Conservation (phyloP, 2,329 filamentous ascomycete species). For the Mycosphaerella arachidis region DNA sequence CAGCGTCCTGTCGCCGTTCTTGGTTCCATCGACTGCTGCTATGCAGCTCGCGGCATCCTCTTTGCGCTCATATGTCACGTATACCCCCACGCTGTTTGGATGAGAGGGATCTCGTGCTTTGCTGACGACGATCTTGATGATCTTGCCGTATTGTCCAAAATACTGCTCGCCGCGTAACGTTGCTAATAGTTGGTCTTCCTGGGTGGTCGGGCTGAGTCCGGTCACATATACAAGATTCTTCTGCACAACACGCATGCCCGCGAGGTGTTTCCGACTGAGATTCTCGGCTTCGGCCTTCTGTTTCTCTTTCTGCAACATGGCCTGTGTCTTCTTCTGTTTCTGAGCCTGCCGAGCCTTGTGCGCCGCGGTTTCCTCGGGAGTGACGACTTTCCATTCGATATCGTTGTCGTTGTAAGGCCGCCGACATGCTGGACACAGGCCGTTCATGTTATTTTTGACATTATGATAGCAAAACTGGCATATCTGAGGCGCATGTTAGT, state of each 20-base stretch:
- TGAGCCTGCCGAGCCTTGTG: slow-evolving; percentile 70
- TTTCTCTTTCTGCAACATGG: slow-evolving; percentile 84
- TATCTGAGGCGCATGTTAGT: slow-evolving; percentile 56
- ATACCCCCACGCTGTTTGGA: slow-evolving; percentile 88
- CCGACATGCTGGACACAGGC: slow-evolving; percentile 93
- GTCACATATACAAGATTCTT: slow-evolving; percentile 99
- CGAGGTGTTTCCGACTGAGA: slow-evolving; percentile 90
- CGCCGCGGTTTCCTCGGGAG: slow-evolving; percentile 77
- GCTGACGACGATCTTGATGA: slow-evolving; percentile 98
- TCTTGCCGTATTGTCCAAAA: slow-evolving; percentile 97
- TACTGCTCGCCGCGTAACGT: slow-evolving; percentile 87
- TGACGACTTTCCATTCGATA: slow-evolving; percentile 94
- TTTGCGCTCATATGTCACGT: slow-evolving; percentile 94
- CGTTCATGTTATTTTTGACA: slow-evolving; percentile 96
- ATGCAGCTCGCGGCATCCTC: slow-evolving; percentile 89
- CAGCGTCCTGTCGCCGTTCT: slow-evolving; percentile 81
- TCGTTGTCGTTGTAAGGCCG: slow-evolving; percentile 94
- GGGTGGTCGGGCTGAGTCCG: slow-evolving; percentile 82
- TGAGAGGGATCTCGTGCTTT: slow-evolving; percentile 74
- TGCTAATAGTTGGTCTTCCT: slow-evolving; percentile 86
- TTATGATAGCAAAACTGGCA: slow-evolving; percentile 99
- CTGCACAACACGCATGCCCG: slow-evolving; percentile 91
- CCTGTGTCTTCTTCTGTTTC: slow-evolving; percentile 90
- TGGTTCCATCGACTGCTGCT: slow-evolving; percentile 82
- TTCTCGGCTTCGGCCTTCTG: slow-evolving; percentile 96